phyloP scores from a whole-genome alignment of 2,329 filamentous ascomycete species.

The Podosphaera xanthii region DNA sequence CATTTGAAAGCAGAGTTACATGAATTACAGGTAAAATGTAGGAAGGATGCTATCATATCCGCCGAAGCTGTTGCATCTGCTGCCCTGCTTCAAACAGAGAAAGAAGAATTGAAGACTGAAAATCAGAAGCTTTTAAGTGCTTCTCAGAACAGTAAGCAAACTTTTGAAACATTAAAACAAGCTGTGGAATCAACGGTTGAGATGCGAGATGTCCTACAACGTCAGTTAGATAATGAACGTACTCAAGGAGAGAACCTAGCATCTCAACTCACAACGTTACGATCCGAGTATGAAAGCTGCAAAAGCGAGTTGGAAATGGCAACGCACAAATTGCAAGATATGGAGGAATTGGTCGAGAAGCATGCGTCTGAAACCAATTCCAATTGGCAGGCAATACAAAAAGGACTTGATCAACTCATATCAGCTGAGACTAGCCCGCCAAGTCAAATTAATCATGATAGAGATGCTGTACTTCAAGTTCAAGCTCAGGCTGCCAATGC shows the following conservation, averaged over 20 bases:
- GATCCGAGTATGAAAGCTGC: slow-evolving; percentile 61
- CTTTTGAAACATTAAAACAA: slow-evolving; percentile 51
- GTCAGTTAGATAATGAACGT: slow-evolving; percentile 65
- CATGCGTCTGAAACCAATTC: slow-evolving; percentile 71
- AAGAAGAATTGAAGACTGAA: slow-evolving; percentile 48
- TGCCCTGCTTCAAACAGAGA: slow-evolving; percentile 65
- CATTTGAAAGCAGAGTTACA: slow-evolving; percentile 70
- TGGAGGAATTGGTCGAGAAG: slow-evolving; percentile 70
- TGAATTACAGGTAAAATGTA: slow-evolving; percentile 48
- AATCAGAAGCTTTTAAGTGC: slow-evolving; percentile 44
- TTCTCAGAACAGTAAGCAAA: slow-evolving; percentile 43
- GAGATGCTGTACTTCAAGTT: slow-evolving; percentile 49
- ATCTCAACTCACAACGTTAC: slow-evolving; percentile 50
- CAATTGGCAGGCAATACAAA: slow-evolving; percentile 62
- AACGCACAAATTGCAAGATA: slow-evolving; percentile 54
- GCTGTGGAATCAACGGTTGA: slow-evolving; percentile 61
- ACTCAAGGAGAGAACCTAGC: slow-evolving; percentile 53
- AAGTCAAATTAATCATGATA: slow-evolving; percentile 32
- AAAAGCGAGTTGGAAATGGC: slow-evolving; percentile 55
- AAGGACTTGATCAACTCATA: slow-evolving; percentile 55
- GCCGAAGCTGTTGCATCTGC: slow-evolving; percentile 54
- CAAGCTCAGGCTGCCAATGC: slow-evolving; percentile 59
- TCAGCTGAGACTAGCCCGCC: slow-evolving; percentile 17
- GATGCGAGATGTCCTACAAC: slow-evolving; percentile 54
- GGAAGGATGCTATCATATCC: slow-evolving; percentile 59